A percentile compares a stretch with the other conserved stretches of the same genome.
phyloP scores from a whole-genome alignment of 345 rosid genomes.

The Murraya paniculata region DNA sequence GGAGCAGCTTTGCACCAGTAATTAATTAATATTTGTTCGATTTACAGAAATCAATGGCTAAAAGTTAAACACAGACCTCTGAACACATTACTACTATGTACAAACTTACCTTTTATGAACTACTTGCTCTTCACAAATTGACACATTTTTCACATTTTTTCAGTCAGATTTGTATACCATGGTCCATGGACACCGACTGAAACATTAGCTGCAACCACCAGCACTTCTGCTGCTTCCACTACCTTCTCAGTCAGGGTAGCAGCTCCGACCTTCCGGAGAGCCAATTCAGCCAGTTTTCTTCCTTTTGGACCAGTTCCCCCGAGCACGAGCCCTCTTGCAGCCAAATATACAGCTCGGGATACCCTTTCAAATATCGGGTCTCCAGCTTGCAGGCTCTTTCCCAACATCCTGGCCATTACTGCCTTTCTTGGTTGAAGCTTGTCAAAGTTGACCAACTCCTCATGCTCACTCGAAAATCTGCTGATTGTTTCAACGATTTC shows the following conservation, averaged over 20 bases:
- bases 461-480: conserved; percentile 31
- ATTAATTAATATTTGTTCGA: not conserved
- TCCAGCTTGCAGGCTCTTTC: conserved; percentile 73
- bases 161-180: conserved; percentile 55
- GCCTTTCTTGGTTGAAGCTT: conserved; percentile 43
- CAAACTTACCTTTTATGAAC: too few species aligned
- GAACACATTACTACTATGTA: conserved; percentile 7
- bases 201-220: conserved; percentile 60
- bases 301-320: conserved; percentile 54
- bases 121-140: too few species aligned
- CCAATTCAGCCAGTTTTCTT: conserved; percentile 51
- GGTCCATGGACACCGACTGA: conserved; percentile 61
- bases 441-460: conserved; percentile 16
- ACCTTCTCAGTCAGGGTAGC: conserved; percentile 50
- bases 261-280: conserved; percentile 69
- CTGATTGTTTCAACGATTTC: conserved; percentile 55
- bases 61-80: not conserved
- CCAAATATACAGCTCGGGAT: conserved; percentile 58
- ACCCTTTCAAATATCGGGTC: conserved; percentile 77
- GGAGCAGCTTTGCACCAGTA: not conserved
- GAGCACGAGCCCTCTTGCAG: conserved; percentile 61
- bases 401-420: conserved; percentile 62
- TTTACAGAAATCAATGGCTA: conserved; percentile 6
- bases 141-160: conserved; percentile 21
- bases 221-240: conserved; percentile 48